Evolutionary conservation across 495 filamentous ascomycete species (phyloP).

Genomic region (Talaromyces borbonicus): DNA sequence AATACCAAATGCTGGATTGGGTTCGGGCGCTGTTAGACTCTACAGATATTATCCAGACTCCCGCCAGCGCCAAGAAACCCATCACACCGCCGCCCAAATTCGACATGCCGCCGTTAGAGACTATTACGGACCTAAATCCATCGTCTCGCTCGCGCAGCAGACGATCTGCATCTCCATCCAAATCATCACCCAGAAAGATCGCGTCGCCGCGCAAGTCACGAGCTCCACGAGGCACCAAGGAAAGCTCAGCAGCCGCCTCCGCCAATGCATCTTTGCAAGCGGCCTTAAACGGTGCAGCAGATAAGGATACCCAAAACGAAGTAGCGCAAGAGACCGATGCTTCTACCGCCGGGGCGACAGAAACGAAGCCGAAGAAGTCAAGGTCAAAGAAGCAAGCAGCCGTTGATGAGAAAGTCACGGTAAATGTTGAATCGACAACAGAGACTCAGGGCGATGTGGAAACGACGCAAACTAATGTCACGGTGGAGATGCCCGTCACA

Average conservation of each 20-base stretch:
- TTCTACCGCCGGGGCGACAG: slow-evolving; percentile 18
- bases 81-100: slow-evolving; percentile 65
- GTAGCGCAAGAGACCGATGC: slow-evolving; percentile 19
- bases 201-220: slow-evolving; percentile 68
- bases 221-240: slow-evolving; percentile 45
- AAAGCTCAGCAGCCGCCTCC: slow-evolving; percentile 36
- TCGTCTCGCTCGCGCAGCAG: slow-evolving; percentile 35
- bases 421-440: slow-evolving; percentile 53
- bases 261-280: slow-evolving; percentile 42
- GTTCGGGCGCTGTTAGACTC: slow-evolving; percentile 82
- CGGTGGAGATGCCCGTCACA: slow-evolving; percentile 62
- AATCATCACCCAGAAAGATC: slow-evolving; percentile 37
- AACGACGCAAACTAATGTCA: slow-evolving; percentile 65
- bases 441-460: slow-evolving; percentile 49
- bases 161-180: slow-evolving; percentile 51
- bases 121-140: slow-evolving; percentile 25
- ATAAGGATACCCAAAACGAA: slow-evolving; percentile 16
- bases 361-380: slow-evolving; percentile 16
- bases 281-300: slow-evolving; percentile 36
- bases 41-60: slow-evolving; percentile 50
- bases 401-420: slow-evolving; percentile 48
- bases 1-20: slow-evolving; percentile 78
- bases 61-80: slow-evolving; percentile 49
- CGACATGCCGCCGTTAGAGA: slow-evolving; percentile 36
- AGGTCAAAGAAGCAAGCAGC: slow-evolving; percentile 18